A percentile compares a stretch with the other conserved stretches of the same genome.
phyloP scores from a whole-genome alignment of 1,284 basidiomycete species.

The Psilocybe mexicana region DNA sequence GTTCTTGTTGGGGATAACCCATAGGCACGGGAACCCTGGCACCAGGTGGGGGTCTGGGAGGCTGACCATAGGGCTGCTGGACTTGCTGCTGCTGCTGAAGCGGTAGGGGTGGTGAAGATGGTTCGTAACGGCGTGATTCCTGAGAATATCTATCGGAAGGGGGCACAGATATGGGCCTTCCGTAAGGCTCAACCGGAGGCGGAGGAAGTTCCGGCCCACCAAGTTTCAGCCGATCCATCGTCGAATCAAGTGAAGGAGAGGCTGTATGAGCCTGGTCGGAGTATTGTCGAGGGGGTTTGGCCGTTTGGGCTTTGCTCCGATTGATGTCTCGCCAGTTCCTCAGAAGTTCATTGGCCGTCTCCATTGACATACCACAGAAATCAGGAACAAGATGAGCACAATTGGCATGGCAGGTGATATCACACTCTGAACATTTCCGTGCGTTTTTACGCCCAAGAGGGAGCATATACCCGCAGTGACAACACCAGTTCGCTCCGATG shows the following conservation, averaged over 20 bases:
- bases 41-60: slow-evolving; percentile 47
- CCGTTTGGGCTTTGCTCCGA: slow-evolving; percentile 39
- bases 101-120: background rate
- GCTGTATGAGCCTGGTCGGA: slow-evolving; percentile 26
- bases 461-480: slow-evolving; percentile 98
- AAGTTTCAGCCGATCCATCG: slow-evolving; percentile 54
- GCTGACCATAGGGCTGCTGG: slow-evolving; percentile 25
- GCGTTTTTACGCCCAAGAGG: slow-evolving; percentile 97
- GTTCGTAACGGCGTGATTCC: slow-evolving; percentile 39
- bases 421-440: slow-evolving; percentile 94
- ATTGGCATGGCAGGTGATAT: slow-evolving; percentile 95
- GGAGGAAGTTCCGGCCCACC: slow-evolving; percentile 35
- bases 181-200: slow-evolving; percentile 38
- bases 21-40: slow-evolving; percentile 44
- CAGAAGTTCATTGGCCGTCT: slow-evolving; percentile 93
- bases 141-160: slow-evolving; percentile 38
- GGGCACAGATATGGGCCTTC: slow-evolving; percentile 27
- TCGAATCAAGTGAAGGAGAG: slow-evolving; percentile 31
- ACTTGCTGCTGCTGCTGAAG: slow-evolving; percentile 7
- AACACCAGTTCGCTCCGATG: slow-evolving; percentile 99
- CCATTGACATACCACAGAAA: slow-evolving; percentile 99
- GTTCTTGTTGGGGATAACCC: slow-evolving; percentile 37
- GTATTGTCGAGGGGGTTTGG: slow-evolving; percentile 39
- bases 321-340: slow-evolving; percentile 89
- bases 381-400: slow-evolving; percentile 98